Evolutionary conservation across 352 stramenopile species (phyloP).

Genomic region (Phytophthora litchii): DNA sequence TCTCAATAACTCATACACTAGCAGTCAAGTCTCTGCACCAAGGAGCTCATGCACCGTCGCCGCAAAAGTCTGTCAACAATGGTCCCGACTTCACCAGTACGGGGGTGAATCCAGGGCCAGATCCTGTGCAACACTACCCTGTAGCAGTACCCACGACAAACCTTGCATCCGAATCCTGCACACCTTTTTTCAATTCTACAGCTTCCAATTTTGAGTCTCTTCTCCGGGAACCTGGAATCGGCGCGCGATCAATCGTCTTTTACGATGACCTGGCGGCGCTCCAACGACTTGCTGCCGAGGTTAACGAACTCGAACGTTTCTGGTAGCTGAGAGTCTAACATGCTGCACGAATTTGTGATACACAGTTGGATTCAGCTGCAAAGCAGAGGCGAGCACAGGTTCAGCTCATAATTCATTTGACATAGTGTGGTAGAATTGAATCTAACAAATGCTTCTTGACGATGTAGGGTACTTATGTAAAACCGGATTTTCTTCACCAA

Average conservation of each 20-base stretch:
- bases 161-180: conserved; percentile 6
- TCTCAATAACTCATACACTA: not conserved
- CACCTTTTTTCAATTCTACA: conserved; percentile 35
- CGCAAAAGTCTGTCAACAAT: conserved; percentile 1
- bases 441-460: too few species aligned
- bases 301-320: conserved; percentile 5
- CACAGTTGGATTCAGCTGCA: conserved; percentile 23
- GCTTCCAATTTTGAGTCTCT: conserved; percentile 62
- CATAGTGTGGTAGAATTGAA: too few species aligned
- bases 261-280: conserved; percentile 49
- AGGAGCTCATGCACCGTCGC: not conserved
- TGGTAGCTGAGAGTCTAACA: not conserved
- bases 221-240: conserved; percentile 41
- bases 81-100: not conserved
- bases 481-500: conserved; percentile 43
- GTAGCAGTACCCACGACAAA: not conserved
- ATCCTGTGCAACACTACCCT: not conserved
- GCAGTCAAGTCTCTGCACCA: conserved; percentile 8
- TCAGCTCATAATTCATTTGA: conserved; percentile 17
- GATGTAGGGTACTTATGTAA: conserved; percentile 35
- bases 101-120: not conserved
- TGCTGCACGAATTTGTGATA: not conserved
- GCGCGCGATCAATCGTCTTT: conserved; percentile 33
- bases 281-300: conserved; percentile 44
- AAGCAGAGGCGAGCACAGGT: conserved; percentile 14